Evolutionary conservation across 257 asterid genomes (phyloP).

Genomic region (Solanum peruvianum): DNA sequence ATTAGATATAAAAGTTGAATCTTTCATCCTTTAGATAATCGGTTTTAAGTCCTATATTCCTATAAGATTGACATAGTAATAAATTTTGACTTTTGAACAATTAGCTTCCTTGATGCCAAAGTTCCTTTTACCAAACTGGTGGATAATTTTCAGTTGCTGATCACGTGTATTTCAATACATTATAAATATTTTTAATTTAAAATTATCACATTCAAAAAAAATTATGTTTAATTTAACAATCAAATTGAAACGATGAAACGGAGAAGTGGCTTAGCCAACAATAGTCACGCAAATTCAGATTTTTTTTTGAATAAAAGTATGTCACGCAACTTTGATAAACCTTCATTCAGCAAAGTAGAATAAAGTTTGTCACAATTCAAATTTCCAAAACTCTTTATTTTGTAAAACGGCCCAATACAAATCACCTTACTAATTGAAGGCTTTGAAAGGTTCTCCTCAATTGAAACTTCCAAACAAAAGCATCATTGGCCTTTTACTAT

Average conservation of each 20-base stretch:
- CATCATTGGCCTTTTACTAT: neutral
- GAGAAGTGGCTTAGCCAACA: neutral
- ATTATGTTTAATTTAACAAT: fast-evolving
- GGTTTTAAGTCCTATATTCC: neutral
- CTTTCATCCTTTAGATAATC: neutral
- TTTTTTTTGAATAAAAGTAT: neutral
- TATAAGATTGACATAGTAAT: neutral
- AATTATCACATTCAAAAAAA: neutral
- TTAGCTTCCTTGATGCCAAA: neutral
- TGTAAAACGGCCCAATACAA: neutral
- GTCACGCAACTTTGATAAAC: neutral
- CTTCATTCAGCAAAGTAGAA: neutral
- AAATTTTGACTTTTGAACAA: neutral
- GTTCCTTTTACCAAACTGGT: neutral
- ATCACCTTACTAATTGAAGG: neutral
- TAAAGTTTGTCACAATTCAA: neutral
- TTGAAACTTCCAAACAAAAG: neutral
- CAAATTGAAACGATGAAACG: neutral
- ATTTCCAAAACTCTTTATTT: neutral
- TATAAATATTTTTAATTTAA: too few relatives aligned
- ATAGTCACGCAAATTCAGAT: neutral
- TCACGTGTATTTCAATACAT: too few relatives aligned
- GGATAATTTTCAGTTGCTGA: neutral
- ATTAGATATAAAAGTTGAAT: neutral
- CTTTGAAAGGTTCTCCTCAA: neutral